Percentiles rank a stretch among this genome's conserved stretches.
Conservation (phyloP, 176 grass and related monocot species). For the Carex myosuroides region DNA sequence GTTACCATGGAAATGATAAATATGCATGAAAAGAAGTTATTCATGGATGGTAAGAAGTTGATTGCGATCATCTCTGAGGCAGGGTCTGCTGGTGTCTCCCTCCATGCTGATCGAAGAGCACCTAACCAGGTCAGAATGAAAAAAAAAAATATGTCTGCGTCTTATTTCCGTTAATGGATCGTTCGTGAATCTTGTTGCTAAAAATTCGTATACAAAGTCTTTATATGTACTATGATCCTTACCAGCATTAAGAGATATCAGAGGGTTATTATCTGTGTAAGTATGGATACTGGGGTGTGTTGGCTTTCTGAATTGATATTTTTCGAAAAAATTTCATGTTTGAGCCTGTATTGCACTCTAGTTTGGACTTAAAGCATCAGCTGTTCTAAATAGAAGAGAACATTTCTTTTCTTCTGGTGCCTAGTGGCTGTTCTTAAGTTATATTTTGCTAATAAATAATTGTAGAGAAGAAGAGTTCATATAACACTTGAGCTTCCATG, state of each 20-base stretch:
- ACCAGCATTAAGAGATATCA: neutral
- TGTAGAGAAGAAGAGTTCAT: slow-evolving; percentile 88
- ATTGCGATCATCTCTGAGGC: slow-evolving; percentile 99
- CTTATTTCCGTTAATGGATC: neutral
- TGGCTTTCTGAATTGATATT: neutral
- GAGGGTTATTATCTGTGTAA: neutral
- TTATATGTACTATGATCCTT: neutral
- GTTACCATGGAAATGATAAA: slow-evolving; percentile 99
- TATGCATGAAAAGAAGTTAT: slow-evolving; percentile 95
- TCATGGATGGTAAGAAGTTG: slow-evolving; percentile 86
- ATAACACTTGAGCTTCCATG: slow-evolving; percentile 99
- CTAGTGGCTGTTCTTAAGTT: neutral
- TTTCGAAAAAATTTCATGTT: neutral
- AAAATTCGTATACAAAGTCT: neutral
- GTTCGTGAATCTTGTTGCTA: neutral
- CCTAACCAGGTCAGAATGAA: slow-evolving; percentile 62
- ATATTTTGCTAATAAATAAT: neutral
- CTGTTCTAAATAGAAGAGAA: neutral
- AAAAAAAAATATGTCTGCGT: neutral
- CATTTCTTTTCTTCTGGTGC: neutral
- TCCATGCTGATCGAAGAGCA: slow-evolving; percentile 90
- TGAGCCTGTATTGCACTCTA: neutral
- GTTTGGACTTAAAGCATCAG: neutral
- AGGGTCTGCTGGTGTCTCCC: slow-evolving; percentile 94
- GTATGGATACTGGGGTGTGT: neutral